Evolutionary conservation across 208 protist genomes (phyloP).

Genomic region (Trypanosoma theileri): DNA sequence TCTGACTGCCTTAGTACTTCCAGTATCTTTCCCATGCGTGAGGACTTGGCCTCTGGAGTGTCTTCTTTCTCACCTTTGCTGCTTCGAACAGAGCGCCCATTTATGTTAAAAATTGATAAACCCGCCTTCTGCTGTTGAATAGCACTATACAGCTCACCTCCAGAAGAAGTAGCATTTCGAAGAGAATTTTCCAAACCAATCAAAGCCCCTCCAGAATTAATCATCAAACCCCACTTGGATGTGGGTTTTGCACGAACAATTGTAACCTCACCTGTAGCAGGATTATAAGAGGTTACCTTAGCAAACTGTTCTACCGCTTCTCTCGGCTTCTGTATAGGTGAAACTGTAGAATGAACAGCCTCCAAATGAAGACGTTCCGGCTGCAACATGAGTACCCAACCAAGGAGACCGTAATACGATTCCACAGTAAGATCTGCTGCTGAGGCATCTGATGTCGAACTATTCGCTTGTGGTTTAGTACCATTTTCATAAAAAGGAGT

Average conservation of each 20-base stretch:
- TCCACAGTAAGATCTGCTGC: constrained; percentile 35
- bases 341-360: constrained; percentile 1
- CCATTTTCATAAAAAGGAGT: constrained; percentile 32
- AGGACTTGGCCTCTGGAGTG: constrained; percentile 15
- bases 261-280: constrained; percentile 29
- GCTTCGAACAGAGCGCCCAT: constrained; percentile 34
- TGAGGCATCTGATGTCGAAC: constrained; percentile 29
- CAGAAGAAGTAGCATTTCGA: constrained; percentile 42
- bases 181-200: constrained; percentile 53
- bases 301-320: constrained; percentile 28
- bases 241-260: constrained; percentile 37
- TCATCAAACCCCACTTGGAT: constrained; percentile 53
- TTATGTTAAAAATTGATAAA: constrained; percentile 47
- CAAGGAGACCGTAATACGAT: constrained; percentile 55
- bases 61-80: constrained; percentile 19
- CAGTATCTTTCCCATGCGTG: constrained; percentile 31
- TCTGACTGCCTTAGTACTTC: constrained; percentile 12
- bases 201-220: constrained; percentile 42
- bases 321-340: constrained; percentile 3
- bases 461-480: constrained; percentile 1
- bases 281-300: constrained; percentile 32
- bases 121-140: constrained; percentile 38
- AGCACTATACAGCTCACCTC: constrained; percentile 40
- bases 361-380: constrained; percentile 38
- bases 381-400: constrained; percentile 54